Conservation (phyloP, 2,329 filamentous ascomycete genomes). For the Cyclaneusma minus region DNA sequence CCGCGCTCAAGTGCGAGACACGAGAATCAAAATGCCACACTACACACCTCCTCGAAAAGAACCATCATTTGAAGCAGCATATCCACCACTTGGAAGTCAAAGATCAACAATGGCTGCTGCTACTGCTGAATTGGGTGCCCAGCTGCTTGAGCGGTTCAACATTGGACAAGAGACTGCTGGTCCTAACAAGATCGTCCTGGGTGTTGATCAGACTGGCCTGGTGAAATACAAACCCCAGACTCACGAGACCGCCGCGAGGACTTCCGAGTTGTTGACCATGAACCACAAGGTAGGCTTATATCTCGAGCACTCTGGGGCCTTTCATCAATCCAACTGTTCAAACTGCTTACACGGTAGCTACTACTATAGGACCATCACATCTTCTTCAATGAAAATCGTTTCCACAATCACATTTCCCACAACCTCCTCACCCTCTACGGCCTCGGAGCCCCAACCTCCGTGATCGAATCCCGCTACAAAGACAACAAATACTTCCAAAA, state of each 20-base stretch:
- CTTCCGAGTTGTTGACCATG: conserved; percentile 55
- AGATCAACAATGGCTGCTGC: no score
- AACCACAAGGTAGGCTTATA: conserved; percentile 43
- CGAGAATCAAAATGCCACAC: no score
- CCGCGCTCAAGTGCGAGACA: no score
- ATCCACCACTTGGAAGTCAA: no score
- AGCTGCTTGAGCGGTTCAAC: no score
- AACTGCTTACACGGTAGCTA: conserved; percentile 13
- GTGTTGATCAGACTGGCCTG: conserved; percentile 32
- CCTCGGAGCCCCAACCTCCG: conserved; percentile 45
- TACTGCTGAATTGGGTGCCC: no score
- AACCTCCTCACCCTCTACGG: conserved; percentile 64
- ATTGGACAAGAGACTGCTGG: no score
- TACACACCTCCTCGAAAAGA: no score
- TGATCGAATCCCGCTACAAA: conserved; percentile 49
- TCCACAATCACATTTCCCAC: conserved; percentile 76
- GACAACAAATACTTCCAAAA: conserved; percentile 53
- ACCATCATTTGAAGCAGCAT: no score
- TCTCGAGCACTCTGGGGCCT: no score
- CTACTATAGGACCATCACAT: conserved; percentile 59
- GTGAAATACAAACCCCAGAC: conserved; percentile 30
- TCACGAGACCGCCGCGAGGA: conserved; percentile 42
- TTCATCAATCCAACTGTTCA: conserved; percentile 2
- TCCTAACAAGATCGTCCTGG: conserved; percentile 28
- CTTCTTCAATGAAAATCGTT: conserved; percentile 62